phyloP scores from a whole-genome alignment of 495 filamentous ascomycete species.

The Aspergillus mulundensis region DNA sequence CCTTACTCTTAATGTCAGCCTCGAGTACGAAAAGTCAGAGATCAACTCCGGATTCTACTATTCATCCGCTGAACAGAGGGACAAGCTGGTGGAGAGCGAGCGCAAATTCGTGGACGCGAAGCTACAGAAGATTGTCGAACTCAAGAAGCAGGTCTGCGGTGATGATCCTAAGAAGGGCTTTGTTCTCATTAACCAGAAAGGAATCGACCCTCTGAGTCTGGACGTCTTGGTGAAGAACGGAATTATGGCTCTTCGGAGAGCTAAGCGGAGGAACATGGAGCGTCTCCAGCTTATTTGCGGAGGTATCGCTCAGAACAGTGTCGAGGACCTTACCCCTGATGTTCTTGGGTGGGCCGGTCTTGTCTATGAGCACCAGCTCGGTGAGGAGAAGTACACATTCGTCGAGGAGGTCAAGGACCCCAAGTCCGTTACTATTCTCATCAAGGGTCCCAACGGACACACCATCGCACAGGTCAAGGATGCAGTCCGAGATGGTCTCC shows the following conservation, averaged over 20 bases:
- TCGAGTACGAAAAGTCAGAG: conserved; percentile 99
- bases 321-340: conserved; percentile 85
- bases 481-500: conserved; percentile 91
- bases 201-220: conserved; percentile 92
- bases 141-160: conserved; percentile 97
- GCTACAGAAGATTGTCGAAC: conserved; percentile 92
- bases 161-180: conserved; percentile 93
- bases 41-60: conserved; percentile 99
- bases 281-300: conserved; percentile 91
- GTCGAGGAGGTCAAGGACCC: conserved; percentile 98
- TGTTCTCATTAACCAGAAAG: conserved; percentile 98
- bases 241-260: conserved; percentile 87
- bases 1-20: conserved; percentile 89
- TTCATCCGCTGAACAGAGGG: conserved; percentile 90
- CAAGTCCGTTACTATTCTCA: conserved; percentile 96
- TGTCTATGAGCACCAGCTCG: conserved; percentile 95
- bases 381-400: conserved; percentile 99
- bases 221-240: conserved; percentile 97
- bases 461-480: conserved; percentile 96
- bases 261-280: conserved; percentile 99
- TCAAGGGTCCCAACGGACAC: conserved; percentile 96
- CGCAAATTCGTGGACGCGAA: conserved; percentile 95
- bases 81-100: conserved; percentile 97
- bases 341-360: conserved; percentile 93
- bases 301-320: conserved; percentile 87